Conservation (phyloP, 768 basidiomycete species). For the Leccinum imitatum region DNA sequence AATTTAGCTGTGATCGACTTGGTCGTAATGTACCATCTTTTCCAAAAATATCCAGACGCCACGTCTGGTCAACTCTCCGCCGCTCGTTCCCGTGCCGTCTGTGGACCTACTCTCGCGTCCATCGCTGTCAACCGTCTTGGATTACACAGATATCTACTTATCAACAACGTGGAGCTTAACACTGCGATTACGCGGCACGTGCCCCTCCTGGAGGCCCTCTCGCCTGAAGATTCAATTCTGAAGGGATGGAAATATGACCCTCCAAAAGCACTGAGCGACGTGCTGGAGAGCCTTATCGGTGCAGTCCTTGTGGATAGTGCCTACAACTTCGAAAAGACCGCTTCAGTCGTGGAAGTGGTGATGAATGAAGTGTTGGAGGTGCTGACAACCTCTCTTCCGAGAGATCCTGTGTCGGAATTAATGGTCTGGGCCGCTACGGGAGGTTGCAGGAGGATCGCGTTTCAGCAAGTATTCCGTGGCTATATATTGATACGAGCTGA, state of each 20-base stretch:
- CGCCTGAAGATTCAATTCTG: constrained; percentile 60
- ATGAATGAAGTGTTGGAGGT: constrained; percentile 67
- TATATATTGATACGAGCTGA: constrained; percentile 4
- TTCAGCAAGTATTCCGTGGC: constrained; percentile 39
- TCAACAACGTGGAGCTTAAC: constrained; percentile 68
- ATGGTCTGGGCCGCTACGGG: constrained; percentile 60
- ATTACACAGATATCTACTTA: constrained; percentile 68
- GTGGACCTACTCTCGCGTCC: constrained; percentile 69
- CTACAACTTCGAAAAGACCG: constrained; percentile 69
- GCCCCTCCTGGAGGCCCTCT: constrained; percentile 54
- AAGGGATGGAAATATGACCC: constrained; percentile 82
- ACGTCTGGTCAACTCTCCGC: constrained; percentile 77
- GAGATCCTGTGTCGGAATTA: constrained; percentile 74
- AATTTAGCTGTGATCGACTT: constrained; percentile 64
- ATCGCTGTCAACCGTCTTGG: constrained; percentile 63
- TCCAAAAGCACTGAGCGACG: constrained; percentile 82
- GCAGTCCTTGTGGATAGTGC: constrained; percentile 80
- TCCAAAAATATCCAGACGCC: constrained; percentile 63
- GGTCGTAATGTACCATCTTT: constrained; percentile 71
- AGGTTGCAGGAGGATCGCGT: constrained; percentile 55
- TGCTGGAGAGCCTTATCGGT: constrained; percentile 82
- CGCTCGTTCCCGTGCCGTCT: constrained; percentile 69
- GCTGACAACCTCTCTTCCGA: constrained; percentile 56
- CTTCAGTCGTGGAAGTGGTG: constrained; percentile 54
- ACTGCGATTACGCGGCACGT: constrained; percentile 60